Evolutionary conservation across 305 asterid species (phyloP).

Genomic region (Fraxinus paxiana): DNA sequence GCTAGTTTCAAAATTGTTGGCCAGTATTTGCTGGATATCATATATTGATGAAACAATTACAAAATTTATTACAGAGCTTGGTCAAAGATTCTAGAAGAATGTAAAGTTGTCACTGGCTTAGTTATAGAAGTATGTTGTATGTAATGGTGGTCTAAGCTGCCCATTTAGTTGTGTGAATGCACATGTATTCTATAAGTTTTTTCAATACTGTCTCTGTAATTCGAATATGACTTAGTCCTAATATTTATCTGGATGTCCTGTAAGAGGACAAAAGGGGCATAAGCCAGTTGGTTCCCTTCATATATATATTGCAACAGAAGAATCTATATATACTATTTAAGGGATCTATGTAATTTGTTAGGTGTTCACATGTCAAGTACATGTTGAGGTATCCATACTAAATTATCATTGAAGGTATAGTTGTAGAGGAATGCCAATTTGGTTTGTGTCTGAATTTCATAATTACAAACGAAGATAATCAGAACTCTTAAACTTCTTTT

Average conservation of each 20-base stretch:
- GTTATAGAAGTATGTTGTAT: background rate
- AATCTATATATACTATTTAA: background rate
- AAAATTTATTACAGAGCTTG: background rate
- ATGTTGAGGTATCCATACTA: background rate
- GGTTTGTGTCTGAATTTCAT: constrained; percentile 14
- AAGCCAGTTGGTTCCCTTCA: background rate
- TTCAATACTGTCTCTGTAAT: background rate
- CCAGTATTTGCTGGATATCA: background rate
- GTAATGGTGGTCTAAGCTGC: background rate
- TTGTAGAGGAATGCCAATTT: background rate
- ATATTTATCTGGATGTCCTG: background rate
- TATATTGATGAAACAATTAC: background rate
- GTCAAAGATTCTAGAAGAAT: background rate
- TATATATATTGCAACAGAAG: background rate
- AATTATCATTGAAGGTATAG: background rate
- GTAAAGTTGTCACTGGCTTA: background rate
- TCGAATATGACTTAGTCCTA: background rate
- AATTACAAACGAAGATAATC: constrained; percentile 4
- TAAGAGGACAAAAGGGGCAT: background rate
- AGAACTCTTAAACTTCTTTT: background rate
- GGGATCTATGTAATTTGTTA: background rate
- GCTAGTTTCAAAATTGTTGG: background rate
- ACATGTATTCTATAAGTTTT: background rate
- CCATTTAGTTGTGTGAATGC: background rate
- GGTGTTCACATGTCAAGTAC: background rate